phyloP scores from a whole-genome alignment of 176 grass and related monocot species.

The Stipa capillata region DNA sequence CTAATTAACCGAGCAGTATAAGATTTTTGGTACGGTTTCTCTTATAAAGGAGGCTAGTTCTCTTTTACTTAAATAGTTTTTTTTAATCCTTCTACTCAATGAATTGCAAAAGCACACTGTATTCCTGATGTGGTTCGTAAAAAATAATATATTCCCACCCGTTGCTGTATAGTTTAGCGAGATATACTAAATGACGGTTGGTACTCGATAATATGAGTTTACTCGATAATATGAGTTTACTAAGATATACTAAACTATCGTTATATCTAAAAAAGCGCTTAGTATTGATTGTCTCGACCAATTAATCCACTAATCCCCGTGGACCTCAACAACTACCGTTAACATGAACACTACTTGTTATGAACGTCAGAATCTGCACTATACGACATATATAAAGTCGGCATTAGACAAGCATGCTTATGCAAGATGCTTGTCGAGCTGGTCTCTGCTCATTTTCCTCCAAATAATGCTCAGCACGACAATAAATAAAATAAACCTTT shows the following conservation, averaged over 20 bases:
- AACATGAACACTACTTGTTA: background rate
- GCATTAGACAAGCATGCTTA: background rate
- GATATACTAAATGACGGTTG: background rate
- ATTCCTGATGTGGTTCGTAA: too few species aligned
- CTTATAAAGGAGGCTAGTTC: too few species aligned
- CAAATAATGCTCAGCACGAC: slow-evolving; percentile 22
- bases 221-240: too few species aligned
- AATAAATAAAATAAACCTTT: background rate
- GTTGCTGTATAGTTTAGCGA: background rate
- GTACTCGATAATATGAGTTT: background rate
- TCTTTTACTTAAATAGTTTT: too few species aligned
- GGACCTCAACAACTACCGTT: background rate
- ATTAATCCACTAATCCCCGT: background rate
- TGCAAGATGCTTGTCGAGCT: background rate
- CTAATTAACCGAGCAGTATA: too few species aligned
- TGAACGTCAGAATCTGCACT: background rate
- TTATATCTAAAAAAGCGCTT: background rate
- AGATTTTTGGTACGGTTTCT: too few species aligned
- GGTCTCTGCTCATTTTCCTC: background rate
- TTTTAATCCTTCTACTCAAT: too few species aligned
- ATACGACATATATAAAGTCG: background rate
- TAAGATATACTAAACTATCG: too few species aligned
- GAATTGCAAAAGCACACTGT: too few species aligned
- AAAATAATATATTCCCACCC: too few species aligned
- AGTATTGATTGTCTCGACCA: background rate